Base-by-base conservation (phyloP, 2,329 filamentous ascomycete genomes). In the Fusarium incarnatum region DNA sequence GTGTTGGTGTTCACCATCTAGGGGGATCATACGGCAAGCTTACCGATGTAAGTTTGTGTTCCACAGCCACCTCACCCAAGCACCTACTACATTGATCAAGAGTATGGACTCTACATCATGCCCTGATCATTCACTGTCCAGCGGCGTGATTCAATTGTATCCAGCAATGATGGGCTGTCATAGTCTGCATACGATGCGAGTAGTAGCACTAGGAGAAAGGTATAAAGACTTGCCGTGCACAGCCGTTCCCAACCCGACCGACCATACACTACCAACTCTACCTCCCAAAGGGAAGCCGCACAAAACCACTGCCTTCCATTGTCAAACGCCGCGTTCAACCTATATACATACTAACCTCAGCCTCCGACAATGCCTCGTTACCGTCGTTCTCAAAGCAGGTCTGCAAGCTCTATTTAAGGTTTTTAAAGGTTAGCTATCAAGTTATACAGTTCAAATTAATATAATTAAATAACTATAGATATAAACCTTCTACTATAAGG, bases 51-150 rank as follows among this genome's bases (percentile, higher is more conserved):
- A 4, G 16, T 10, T 6, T n/a, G 8, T 9, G 32, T 37, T 37
- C 32, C 32, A 37, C 32, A 37, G 16, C 16, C 32, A n/a, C 16
- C 32, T 37, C 16, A n/a, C 4, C 0, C 16, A 18, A n/a, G 5
- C 16, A 37, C 3, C 16, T 2, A 18, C 9, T 34, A 10, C 32
- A 34, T 34, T 18, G 32, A 34, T 34, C 16, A 37, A 37, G 16
- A n/a, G 16, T 37, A 37, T 34, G 3, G 16, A 34, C 8, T 37
- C 30, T 0, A 16, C 13, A 32, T 32, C 10, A 11, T 37, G 16
- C 3, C 5, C 16, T 37, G 16, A n/a, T 37, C 0, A n/a, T 0
- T 12, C 6, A 2, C 34, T n/a, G 10, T n/a, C 18, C 5, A 7
- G 4, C 2, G 9, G 2, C 12, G 18, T 4, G 18, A 12, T 37